Evolutionary conservation across 169 alveolate genomes (phyloP).

Genomic region (Plasmodium chabaudi): DNA sequence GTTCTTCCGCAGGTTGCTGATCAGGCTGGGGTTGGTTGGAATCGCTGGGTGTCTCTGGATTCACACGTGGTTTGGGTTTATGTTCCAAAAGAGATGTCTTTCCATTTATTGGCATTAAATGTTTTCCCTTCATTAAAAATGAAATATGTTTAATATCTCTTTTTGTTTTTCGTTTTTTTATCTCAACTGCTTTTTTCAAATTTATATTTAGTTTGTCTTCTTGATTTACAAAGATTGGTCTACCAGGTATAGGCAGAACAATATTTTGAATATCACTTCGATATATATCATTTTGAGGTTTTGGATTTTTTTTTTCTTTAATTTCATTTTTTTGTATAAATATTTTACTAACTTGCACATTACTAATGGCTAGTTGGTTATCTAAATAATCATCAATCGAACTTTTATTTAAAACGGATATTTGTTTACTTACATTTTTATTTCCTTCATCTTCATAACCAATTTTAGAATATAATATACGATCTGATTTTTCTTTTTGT

Average conservation of each 20-base stretch:
- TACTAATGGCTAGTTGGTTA: conserved; percentile 77
- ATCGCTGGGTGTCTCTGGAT: not conserved
- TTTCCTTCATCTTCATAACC: conserved; percentile 18
- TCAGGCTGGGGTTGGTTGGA: not conserved
- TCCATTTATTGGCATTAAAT: conserved; percentile 40
- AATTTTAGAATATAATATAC: conserved; percentile 38
- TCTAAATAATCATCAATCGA: conserved; percentile 69
- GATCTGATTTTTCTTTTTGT: conserved; percentile 49
- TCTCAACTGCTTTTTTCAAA: conserved; percentile 13
- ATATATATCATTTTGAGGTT: conserved; percentile 23
- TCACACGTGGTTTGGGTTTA: not conserved
- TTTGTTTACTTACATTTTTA: conserved; percentile 16
- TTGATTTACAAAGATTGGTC: conserved; percentile 74
- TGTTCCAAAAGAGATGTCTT: too few relatives aligned
- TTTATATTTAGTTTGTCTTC: conserved; percentile 70
- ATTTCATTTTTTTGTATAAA: conserved; percentile 78
- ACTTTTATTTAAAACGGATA: conserved; percentile 33
- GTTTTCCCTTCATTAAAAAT: conserved; percentile 64
- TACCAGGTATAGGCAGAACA: conserved; percentile 81
- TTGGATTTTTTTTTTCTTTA: conserved; percentile 48
- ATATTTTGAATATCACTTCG: conserved; percentile 76
- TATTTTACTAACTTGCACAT: conserved; percentile 76
- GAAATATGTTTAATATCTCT: conserved; percentile 25
- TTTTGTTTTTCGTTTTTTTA: conserved; percentile 5
- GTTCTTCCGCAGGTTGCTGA: not conserved